Percentiles rank a stretch among this genome's conserved stretches.
These are phyloP conservation scores for Jasminum sambac DNA, from an alignment of 257 asterid species.

Conservation along the genomic window DNA sequence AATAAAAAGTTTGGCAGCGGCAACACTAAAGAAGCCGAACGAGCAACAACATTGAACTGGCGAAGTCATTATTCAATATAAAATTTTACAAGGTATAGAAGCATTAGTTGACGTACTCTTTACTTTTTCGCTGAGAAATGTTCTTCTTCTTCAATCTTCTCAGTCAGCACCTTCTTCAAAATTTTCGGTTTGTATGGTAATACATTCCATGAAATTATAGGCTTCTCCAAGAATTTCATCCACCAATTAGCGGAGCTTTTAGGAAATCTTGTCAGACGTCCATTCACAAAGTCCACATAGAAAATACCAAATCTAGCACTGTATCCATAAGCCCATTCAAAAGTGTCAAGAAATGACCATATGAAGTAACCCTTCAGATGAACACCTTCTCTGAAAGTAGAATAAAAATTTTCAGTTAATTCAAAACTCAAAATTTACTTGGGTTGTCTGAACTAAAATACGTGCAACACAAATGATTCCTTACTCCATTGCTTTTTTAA, in stretches of 20 bases:
- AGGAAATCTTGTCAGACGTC: constrained; percentile 5
- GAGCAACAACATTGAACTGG: too few species aligned
- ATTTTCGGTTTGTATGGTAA: too few species aligned
- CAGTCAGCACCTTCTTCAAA: too few species aligned
- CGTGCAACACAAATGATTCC: background rate
- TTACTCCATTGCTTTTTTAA: constrained; percentile 17
- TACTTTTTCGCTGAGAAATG: too few species aligned
- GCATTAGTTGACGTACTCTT: too few species aligned
- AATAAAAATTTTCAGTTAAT: background rate
- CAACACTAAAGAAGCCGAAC: too few species aligned
- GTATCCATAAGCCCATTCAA: constrained; percentile 11
- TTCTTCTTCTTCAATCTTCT: too few species aligned
- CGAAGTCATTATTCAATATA: too few species aligned
- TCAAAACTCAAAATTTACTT: background rate
- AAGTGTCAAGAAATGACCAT: constrained; percentile 20
- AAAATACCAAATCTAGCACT: constrained; percentile 9
- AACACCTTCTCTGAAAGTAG: background rate
- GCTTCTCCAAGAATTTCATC: background rate
- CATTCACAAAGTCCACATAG: background rate
- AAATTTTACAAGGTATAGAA: too few species aligned
- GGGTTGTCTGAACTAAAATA: background rate
- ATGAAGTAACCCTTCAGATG: constrained; percentile 1
- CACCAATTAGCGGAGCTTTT: constrained; percentile 8
- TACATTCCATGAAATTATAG: background rate
- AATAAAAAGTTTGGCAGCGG: too few species aligned